Base-by-base conservation (phyloP, 2,329 filamentous ascomycete genomes). In the Aspergillus felis region DNA sequence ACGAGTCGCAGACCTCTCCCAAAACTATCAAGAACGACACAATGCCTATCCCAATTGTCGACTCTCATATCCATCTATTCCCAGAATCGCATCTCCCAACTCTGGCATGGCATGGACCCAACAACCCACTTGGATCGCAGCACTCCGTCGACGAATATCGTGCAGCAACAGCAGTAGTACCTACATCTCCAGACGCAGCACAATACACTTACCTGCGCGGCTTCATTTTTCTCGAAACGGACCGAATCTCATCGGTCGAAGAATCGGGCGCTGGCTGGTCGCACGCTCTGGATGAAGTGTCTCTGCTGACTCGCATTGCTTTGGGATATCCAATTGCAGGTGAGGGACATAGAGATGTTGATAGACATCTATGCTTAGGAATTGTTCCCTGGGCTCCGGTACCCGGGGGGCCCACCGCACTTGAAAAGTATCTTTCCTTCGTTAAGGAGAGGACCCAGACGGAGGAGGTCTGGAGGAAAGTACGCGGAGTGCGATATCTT, bases 61-160 rank as follows among this genome's bases (percentile, higher is more conserved):
- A 97, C 79, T 88, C 91, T 42, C 93, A 97, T 79, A 88, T 97
- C 75, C 92, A 97, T 78, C 86, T 97, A 68, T 96, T 86, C 79
- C 89, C 91, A 48, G 74, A 79, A 49, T 82, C 83, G 54, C 89
- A 93, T 66, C 70, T 89, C 53, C 70, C 81, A 55, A 82, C 84
- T 42, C 84, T 95, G 61, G 77, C 84, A 57, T 96, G 91, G 92
- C 84, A 85, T 76, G 81, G 74, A 3, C 76, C 84, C 4, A 76
- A 80, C 50, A 75, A 82, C 68, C 80, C 85, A 4, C 79, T 95
- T 52, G 80, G 83, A 51, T 81, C 81, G 52, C 85, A 87, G 63
- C 84, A 87, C 72, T 87, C 87, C 1, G 68, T 90, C 51, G 73
- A 80, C 29, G 82, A 92, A 69, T 92, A 89, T 77, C 73, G 77